Evolutionary conservation across 371 early-diverging fungal genomes (phyloP).

Genomic region (Catenaria anguillulae): DNA sequence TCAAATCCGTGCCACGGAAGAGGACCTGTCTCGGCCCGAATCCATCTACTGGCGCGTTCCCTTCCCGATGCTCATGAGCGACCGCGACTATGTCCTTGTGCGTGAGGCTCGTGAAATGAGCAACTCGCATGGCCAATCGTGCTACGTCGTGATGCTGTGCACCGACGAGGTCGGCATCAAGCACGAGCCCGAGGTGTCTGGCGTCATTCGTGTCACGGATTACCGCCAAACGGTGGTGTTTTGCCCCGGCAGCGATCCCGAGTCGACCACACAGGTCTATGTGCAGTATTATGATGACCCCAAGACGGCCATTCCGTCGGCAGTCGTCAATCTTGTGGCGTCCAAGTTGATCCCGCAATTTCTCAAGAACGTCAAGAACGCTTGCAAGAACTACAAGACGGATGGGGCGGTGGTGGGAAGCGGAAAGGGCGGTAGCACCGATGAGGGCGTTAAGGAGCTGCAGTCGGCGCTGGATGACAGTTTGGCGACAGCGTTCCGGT

Average conservation of each 20-base stretch:
- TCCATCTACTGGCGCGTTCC: slow-evolving; percentile 9
- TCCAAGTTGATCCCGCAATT: neutral
- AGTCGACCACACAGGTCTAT: neutral
- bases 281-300: slow-evolving; percentile 3
- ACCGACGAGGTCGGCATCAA: neutral
- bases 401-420: neutral
- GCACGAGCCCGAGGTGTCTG: neutral
- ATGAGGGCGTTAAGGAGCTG: neutral
- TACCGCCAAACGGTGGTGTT: slow-evolving; percentile 7
- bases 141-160: neutral
- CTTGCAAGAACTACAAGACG: neutral
- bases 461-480: neutral
- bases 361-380: neutral
- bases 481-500: neutral
- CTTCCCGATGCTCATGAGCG: slow-evolving; percentile 2
- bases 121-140: neutral
- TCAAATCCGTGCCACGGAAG: neutral
- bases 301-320: neutral
- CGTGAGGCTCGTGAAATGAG: neutral
- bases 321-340: neutral
- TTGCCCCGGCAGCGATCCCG: slow-evolving; percentile 2
- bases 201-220: slow-evolving; percentile 3
- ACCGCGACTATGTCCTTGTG: slow-evolving; percentile 4
- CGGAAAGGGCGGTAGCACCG: neutral
- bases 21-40: neutral